phyloP scores from a whole-genome alignment of 345 rosid genomes.

The Hibiscus mutabilis region DNA sequence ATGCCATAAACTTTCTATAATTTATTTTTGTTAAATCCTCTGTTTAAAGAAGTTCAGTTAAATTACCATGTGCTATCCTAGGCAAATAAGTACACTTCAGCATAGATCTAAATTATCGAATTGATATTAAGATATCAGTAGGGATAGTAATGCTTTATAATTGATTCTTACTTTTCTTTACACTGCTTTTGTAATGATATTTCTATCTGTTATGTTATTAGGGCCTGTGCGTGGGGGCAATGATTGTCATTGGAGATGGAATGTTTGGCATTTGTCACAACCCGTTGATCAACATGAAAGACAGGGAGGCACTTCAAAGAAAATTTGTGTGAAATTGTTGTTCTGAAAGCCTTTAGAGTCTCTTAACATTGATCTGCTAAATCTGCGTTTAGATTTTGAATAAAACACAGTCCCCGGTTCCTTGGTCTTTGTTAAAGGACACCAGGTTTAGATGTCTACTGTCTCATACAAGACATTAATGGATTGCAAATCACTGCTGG shows the following conservation, averaged over 20 bases:
- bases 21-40: background rate
- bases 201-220: constrained; percentile 8
- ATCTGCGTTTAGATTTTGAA: constrained; percentile 14
- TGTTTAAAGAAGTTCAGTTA: background rate
- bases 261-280: constrained; percentile 5
- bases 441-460: constrained; percentile 13
- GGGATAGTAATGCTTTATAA: background rate
- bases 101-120: background rate
- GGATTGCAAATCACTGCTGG: constrained; percentile 14
- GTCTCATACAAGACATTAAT: constrained; percentile 16
- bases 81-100: background rate
- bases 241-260: constrained; percentile 19
- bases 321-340: background rate
- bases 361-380: constrained; percentile 6
- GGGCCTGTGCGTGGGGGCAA: constrained; percentile 64
- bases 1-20: background rate
- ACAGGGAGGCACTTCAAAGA: constrained; percentile 14
- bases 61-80: background rate
- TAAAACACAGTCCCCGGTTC: constrained; percentile 21
- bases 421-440: constrained; percentile 12
- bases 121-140: background rate
- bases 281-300: constrained; percentile 14
- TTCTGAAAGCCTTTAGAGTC: constrained; percentile 16
- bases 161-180: background rate
- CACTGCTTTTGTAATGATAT: constrained; percentile 1